A percentile compares a stretch with the other conserved stretches of the same genome.
phyloP scores from a whole-genome alignment of 495 filamentous ascomycete genomes.

The Pseudevernia furfuracea region DNA sequence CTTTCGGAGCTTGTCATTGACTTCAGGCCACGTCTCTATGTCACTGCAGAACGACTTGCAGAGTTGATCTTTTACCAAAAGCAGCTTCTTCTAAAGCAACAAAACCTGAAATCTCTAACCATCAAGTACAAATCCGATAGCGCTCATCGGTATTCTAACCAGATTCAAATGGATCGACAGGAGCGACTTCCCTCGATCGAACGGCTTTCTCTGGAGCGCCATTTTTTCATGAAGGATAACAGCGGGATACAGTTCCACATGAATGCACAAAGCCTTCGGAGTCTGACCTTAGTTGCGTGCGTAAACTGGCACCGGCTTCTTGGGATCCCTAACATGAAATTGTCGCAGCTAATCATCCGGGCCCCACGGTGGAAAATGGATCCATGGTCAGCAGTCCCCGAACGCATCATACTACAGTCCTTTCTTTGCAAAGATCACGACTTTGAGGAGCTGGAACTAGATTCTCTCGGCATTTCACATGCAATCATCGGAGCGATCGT shows the following conservation, averaged over 20 bases:
- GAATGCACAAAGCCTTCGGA: neutral
- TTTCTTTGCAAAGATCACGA: neutral
- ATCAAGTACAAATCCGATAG: neutral
- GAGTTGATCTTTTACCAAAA: neutral
- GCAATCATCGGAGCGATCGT: neutral
- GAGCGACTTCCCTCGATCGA: neutral
- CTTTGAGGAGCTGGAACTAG: slow-evolving; percentile 3
- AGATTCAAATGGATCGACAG: neutral
- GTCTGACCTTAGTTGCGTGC: neutral
- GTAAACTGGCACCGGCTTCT: neutral
- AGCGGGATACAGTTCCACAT: slow-evolving; percentile 3
- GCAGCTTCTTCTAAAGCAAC: neutral
- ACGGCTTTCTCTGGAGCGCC: neutral
- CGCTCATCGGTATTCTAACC: neutral
- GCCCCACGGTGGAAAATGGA: neutral
- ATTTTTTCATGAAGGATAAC: neutral
- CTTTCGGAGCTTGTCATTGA: slow-evolving; percentile 1
- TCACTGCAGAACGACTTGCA: neutral
- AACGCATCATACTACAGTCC: neutral
- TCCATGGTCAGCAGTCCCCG: neutral
- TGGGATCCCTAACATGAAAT: neutral
- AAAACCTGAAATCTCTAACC: neutral
- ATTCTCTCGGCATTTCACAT: neutral
- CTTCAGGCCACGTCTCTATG: neutral
- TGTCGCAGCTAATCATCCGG: neutral